Base-by-base conservation (phyloP, 2,329 filamentous ascomycete species). In the Aspergillus ruber region DNA sequence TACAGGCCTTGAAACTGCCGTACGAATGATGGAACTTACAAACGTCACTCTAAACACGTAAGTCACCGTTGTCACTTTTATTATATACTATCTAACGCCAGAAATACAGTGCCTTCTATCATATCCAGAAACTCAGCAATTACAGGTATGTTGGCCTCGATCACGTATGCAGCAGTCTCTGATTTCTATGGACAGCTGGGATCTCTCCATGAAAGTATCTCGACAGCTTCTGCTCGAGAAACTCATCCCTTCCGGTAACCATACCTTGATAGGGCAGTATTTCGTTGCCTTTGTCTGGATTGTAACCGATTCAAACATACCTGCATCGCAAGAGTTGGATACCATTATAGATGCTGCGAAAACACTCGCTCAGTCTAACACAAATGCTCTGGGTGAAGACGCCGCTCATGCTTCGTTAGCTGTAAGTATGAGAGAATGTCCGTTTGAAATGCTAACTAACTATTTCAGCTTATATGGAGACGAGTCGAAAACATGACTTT, bases 401-500 rank as follows among this genome's bases (percentile, higher is more conserved):
- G 82, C 82, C 5, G 81, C 86, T 10, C 80, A 74, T 51, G 68
- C 67, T 43, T 62, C 61, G 39, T 59, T 74, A 27, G 66, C 73
- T 55, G 73, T 75, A 53, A 50, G 62, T 27, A 3, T 21, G 6
- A n/a, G n/a, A n/a, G 18, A 5, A 12, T 5, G 1, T 4, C 25
- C 25, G 10, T 12, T 29, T 39, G 18, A 18, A 10, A 18, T 20
- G 4, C 10, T 13, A 15, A 20, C 10, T 2, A 39, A 21, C 7
- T 39, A 13, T 18, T 29, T 18, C 48, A 91, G 86, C 66, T 95
- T 3, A 69, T 95, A 3, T 96, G 90, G 89, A 93, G 89, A 66
- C 79, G 77, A 21, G 74, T 87, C n/a, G 85, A 90, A 45, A 67
- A 73, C 1, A 72, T 74, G 12, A 81, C 80, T 51, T 68, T 68